Percentiles rank a stretch among this genome's conserved stretches.
phyloP scores from a whole-genome alignment of 768 basidiomycete species.

The Suillus placidus region DNA sequence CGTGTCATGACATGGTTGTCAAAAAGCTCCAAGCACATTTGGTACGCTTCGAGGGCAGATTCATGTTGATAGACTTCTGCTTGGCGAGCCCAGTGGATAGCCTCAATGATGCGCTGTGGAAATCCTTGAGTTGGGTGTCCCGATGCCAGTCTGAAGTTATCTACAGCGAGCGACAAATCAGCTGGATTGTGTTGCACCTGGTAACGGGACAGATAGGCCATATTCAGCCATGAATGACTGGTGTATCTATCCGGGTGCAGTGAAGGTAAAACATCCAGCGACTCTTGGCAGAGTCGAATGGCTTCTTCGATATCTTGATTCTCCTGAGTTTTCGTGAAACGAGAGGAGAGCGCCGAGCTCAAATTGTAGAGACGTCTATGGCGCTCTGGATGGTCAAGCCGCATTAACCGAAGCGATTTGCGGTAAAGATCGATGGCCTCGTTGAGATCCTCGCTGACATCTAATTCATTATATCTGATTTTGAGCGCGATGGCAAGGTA shows the following conservation, averaged over 20 bases:
- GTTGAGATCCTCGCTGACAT: neutral
- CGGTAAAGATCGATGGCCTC: neutral
- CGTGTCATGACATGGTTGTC: neutral
- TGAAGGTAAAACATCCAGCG: neutral
- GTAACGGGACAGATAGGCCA: neutral
- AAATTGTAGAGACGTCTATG: neutral
- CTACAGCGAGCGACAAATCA: neutral
- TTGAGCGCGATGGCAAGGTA: neutral
- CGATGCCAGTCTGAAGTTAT: neutral
- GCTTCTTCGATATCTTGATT: neutral
- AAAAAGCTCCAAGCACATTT: neutral
- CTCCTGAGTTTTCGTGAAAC: neutral
- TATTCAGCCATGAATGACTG: accelerated
- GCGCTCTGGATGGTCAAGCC: neutral
- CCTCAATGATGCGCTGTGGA: too few relatives aligned
- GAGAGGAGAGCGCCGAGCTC: neutral
- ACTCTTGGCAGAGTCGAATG: neutral
- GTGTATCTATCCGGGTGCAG: neutral
- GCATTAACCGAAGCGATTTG: neutral
- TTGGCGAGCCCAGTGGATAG: too few relatives aligned
- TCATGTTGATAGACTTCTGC: too few relatives aligned
- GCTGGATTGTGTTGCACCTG: neutral
- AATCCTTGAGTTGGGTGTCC: neutral
- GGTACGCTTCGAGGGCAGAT: neutral
- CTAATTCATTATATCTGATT: neutral